Evolutionary conservation across 768 basidiomycete species (phyloP).

Genomic region (Lanmaoa rubissima): DNA sequence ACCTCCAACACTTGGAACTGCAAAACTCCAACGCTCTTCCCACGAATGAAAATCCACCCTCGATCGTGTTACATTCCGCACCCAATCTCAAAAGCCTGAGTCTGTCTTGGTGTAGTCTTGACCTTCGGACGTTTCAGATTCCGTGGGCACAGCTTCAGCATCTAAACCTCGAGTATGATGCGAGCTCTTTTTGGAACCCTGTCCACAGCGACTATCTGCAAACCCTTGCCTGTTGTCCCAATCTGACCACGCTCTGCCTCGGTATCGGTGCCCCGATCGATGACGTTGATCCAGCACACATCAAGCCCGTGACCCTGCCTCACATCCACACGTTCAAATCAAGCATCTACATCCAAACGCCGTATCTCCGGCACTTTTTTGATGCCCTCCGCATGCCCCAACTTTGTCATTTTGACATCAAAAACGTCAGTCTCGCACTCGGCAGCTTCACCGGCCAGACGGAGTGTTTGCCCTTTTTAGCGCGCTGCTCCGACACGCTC

Average conservation of each 20-base stretch:
- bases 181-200: slow-evolving; percentile 29
- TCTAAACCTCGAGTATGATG: slow-evolving; percentile 29
- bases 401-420: slow-evolving; percentile 26
- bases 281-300: slow-evolving; percentile 11
- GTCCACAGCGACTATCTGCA: slow-evolving; percentile 29
- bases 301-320: slow-evolving; percentile 26
- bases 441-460: slow-evolving; percentile 25
- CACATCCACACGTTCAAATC: slow-evolving; percentile 28
- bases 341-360: slow-evolving; percentile 27
- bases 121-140: slow-evolving; percentile 25
- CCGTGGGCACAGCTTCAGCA: slow-evolving; percentile 31
- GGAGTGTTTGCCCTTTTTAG: slow-evolving; percentile 29
- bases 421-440: slow-evolving; percentile 29
- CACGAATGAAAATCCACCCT: slow-evolving; percentile 24
- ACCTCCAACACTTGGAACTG: slow-evolving; percentile 25
- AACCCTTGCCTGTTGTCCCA: slow-evolving; percentile 25
- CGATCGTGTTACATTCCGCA: slow-evolving; percentile 24
- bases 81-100: slow-evolving; percentile 28
- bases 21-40: slow-evolving; percentile 27
- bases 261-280: slow-evolving; percentile 23
- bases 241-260: slow-evolving; percentile 27
- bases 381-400: slow-evolving; percentile 25
- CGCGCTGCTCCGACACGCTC: slow-evolving; percentile 28
- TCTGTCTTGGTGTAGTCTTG: slow-evolving; percentile 29
- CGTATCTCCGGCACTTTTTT: slow-evolving; percentile 26